phyloP scores from a whole-genome alignment of 2,329 filamentous ascomycete genomes.

The Pestalotiopsis sp. region DNA sequence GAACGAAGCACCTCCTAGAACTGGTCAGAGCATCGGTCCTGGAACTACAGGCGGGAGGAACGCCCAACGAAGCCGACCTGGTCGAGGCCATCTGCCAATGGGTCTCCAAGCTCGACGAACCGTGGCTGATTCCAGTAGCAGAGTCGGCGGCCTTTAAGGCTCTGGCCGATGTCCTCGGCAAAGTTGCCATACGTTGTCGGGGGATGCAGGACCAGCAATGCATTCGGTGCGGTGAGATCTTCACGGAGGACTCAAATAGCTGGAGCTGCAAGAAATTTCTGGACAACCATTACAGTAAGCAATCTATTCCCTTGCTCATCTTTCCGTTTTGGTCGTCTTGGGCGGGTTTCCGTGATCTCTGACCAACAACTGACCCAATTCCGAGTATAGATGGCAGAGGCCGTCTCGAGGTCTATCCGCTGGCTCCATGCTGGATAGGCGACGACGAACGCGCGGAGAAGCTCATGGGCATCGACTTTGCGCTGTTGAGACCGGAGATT shows the following conservation, averaged over 20 bases:
- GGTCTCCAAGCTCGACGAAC: not conserved
- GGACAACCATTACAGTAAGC: not conserved
- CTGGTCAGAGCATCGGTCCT: not conserved
- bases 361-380: not conserved
- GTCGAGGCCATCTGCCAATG: not conserved
- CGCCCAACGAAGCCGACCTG: not conserved
- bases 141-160: not conserved
- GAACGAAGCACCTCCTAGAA: not conserved
- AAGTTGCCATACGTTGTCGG: not conserved
- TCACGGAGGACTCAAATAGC: not conserved
- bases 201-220: not conserved
- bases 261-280: not conserved
- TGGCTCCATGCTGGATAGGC: not conserved
- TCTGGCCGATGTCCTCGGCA: not conserved
- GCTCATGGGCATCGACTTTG: not conserved
- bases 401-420: not conserved
- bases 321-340: not conserved
- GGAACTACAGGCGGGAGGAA: not conserved
- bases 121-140: not conserved
- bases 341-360: not conserved
- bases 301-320: not conserved
- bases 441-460: not conserved
- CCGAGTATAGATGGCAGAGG: not conserved
- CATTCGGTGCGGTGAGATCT: not conserved
- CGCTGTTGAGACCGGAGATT: not conserved